Conservation (phyloP, 768 basidiomycete species). For the Boletellus emodensis region DNA sequence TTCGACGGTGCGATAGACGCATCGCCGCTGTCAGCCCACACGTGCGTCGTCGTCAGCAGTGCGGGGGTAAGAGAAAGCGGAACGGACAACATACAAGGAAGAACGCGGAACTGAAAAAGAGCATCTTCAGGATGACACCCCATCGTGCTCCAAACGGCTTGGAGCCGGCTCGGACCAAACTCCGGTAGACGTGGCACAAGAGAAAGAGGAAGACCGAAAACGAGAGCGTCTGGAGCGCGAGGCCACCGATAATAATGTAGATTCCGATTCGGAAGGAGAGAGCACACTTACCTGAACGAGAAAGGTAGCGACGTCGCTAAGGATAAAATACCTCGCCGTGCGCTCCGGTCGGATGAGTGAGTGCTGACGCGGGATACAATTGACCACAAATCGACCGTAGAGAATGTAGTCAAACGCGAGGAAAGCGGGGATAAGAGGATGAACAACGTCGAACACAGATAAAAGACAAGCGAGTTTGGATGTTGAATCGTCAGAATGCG, state of each 20-base stretch:
- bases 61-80: background rate
- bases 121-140: conserved; percentile 14
- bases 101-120: conserved; percentile 24
- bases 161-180: conserved; percentile 9
- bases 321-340: conserved; percentile 22
- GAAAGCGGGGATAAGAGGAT: conserved; percentile 27
- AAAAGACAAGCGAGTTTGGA: background rate
- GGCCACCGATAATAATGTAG: conserved; percentile 23
- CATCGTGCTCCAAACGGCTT: conserved; percentile 12
- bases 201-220: conserved; percentile 22
- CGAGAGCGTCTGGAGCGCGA: conserved; percentile 24
- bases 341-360: conserved; percentile 25
- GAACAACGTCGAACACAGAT: conserved; percentile 19
- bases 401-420: conserved; percentile 34
- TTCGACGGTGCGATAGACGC: conserved; percentile 29
- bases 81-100: conserved; percentile 21
- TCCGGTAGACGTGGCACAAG: conserved; percentile 6
- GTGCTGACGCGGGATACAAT: conserved; percentile 16
- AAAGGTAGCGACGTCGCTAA: conserved; percentile 27
- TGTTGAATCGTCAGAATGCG: conserved; percentile 7
- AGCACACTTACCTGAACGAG: conserved; percentile 22
- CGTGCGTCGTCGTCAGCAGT: background rate
- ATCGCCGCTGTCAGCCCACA: conserved; percentile 19
- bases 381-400: conserved; percentile 26
- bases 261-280: conserved; percentile 8